Evolutionary conservation across 169 alveolate genomes (phyloP).

Genomic region (Neospora caninum): DNA sequence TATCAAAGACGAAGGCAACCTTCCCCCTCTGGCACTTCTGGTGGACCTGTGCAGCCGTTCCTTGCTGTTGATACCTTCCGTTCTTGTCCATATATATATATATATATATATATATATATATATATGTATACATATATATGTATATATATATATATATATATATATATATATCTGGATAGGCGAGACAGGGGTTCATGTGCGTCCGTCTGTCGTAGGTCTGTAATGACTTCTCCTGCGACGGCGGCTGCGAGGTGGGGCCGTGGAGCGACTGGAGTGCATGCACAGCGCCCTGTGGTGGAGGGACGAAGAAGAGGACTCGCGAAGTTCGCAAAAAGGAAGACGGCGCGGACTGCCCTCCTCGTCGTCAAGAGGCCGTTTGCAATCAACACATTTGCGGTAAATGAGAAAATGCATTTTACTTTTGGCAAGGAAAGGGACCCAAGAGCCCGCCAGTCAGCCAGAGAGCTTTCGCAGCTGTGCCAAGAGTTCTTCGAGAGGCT

Average conservation of each 20-base stretch:
- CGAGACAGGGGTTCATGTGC: too few relatives aligned
- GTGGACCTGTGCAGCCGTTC: too few relatives aligned
- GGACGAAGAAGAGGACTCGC: slow-evolving; percentile 71
- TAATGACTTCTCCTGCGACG: slow-evolving; percentile 69
- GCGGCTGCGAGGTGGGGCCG: slow-evolving; percentile 74
- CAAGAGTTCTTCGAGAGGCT: too few relatives aligned
- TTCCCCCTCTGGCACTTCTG: too few relatives aligned
- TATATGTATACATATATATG: not conserved
- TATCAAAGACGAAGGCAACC: too few relatives aligned
- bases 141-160: not conserved
- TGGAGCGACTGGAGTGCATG: slow-evolving; percentile 78
- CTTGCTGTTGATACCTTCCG: not conserved
- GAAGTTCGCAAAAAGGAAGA: slow-evolving; percentile 39
- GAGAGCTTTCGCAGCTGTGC: too few relatives aligned
- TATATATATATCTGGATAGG: not conserved
- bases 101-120: not conserved
- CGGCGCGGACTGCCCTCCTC: slow-evolving; percentile 63
- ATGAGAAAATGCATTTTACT: not conserved
- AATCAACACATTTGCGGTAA: slow-evolving; percentile 57
- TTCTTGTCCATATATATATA: not conserved
- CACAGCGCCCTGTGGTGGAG: slow-evolving; percentile 75
- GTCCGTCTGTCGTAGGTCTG: slow-evolving; percentile 39
- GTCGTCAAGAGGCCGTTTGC: slow-evolving; percentile 60
- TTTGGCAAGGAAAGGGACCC: not conserved
- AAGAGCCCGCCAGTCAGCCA: too few relatives aligned